phyloP scores from a whole-genome alignment of 1,284 basidiomycete genomes.

The Moesziomyces sp. region DNA sequence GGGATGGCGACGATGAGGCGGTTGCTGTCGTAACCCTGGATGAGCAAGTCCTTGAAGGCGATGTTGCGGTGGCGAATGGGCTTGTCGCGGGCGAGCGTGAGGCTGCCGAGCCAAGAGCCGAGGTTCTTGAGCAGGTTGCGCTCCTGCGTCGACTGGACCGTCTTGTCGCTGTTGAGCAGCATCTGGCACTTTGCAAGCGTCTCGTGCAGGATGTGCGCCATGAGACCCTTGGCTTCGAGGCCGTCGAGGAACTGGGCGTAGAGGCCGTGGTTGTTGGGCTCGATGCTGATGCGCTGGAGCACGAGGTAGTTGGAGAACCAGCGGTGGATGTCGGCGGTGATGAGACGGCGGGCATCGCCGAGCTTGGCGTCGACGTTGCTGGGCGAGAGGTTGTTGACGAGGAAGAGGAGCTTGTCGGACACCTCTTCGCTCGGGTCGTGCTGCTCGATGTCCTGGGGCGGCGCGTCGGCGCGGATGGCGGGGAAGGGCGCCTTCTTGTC shows the following conservation, averaged over 20 bases:
- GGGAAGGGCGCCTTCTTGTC: slow-evolving; percentile 69
- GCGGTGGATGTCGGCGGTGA: slow-evolving; percentile 67
- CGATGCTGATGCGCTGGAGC: slow-evolving; percentile 92
- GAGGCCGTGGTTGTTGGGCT: slow-evolving; percentile 95
- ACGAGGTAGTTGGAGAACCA: slow-evolving; percentile 99
- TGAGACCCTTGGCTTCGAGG: slow-evolving; percentile 69
- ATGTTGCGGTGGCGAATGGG: slow-evolving; percentile 94
- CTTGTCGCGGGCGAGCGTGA: slow-evolving; percentile 89
- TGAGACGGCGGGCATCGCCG: slow-evolving; percentile 49
- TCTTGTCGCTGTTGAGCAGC: slow-evolving; percentile 91
- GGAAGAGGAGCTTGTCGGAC: slow-evolving; percentile 95
- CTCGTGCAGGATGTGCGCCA: slow-evolving; percentile 83
- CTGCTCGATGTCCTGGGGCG: slow-evolving; percentile 67
- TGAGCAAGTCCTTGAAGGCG: slow-evolving; percentile 93
- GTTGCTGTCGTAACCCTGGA: slow-evolving; percentile 93
- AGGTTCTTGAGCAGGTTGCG: slow-evolving; percentile 91
- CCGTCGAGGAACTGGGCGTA: slow-evolving; percentile 93
- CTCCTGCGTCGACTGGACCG: slow-evolving; percentile 83
- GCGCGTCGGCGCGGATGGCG: slow-evolving; percentile 66
- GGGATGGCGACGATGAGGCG: slow-evolving; percentile 94
- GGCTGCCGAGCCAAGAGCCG: slow-evolving; percentile 91
- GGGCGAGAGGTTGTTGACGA: slow-evolving; percentile 96
- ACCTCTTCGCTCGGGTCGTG: slow-evolving; percentile 81
- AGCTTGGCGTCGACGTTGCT: slow-evolving; percentile 85
- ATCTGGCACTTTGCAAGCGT: slow-evolving; percentile 82